A percentile compares a stretch with the other conserved stretches of the same genome.
phyloP scores from a whole-genome alignment of 2,329 filamentous ascomycete species.

The Colletotrichum cereale region DNA sequence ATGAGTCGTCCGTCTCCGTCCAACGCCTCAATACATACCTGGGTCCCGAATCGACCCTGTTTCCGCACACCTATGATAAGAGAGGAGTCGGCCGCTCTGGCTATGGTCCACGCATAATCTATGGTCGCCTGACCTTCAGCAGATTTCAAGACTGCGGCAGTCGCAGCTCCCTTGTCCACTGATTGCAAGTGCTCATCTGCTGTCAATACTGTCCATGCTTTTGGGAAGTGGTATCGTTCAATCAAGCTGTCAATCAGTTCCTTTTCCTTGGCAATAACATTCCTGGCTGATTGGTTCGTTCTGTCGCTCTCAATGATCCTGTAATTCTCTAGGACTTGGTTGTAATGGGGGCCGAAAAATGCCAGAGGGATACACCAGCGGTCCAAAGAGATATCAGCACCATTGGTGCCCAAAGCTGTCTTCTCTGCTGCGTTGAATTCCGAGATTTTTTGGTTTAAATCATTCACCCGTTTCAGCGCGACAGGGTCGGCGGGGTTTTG shows the following conservation, averaged over 20 bases:
- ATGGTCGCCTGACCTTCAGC: background rate
- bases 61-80: conserved; percentile 3
- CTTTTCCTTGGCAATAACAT: background rate
- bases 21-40: background rate
- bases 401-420: background rate
- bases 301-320: background rate
- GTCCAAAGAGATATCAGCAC: background rate
- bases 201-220: background rate
- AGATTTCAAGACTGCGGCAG: background rate
- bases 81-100: background rate
- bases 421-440: background rate
- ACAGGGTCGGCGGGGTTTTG: background rate
- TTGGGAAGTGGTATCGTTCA: background rate
- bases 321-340: background rate
- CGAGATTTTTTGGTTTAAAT: background rate
- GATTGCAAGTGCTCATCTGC: background rate
- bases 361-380: background rate
- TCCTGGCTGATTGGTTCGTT: background rate
- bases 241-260: background rate
- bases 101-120: background rate
- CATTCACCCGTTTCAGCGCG: background rate
- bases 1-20: background rate
- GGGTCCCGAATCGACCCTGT: background rate
- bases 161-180: background rate
- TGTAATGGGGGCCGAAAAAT: conserved; percentile 1